Conservation (phyloP, 257 asterid species). For the Coffea eugenioides region DNA sequence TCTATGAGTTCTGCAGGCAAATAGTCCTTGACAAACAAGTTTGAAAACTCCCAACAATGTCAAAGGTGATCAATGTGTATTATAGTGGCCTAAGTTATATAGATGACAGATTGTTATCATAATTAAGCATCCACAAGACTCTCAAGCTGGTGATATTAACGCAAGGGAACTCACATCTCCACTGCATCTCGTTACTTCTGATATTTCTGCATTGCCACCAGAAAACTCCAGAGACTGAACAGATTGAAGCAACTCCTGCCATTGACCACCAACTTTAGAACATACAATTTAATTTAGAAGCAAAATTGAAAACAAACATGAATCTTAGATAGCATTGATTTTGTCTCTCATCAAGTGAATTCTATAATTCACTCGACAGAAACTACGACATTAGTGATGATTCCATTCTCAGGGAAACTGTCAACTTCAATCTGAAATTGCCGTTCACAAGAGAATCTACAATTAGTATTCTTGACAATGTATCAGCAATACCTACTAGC, state of each 20-base stretch:
- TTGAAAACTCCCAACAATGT: too few species aligned
- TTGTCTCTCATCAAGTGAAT: background rate
- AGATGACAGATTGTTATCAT: background rate
- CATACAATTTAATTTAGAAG: background rate
- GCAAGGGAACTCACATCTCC: slow-evolving; percentile 78
- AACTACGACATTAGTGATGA: background rate
- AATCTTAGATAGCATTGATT: background rate
- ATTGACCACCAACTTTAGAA: slow-evolving; percentile 18
- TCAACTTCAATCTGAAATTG: background rate
- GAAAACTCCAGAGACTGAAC: slow-evolving; percentile 62
- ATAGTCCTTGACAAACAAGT: background rate
- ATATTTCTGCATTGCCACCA: slow-evolving; percentile 72
- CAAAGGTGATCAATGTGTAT: background rate
- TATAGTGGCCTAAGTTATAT: background rate
- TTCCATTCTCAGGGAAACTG: background rate
- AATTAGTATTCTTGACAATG: background rate
- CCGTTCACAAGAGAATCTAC: background rate
- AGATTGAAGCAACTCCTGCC: slow-evolving; percentile 76
- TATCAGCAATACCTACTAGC: background rate
- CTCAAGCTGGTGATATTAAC: background rate
- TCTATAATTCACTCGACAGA: background rate
- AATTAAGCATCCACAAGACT: background rate
- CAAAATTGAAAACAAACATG: too few species aligned
- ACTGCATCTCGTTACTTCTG: slow-evolving; percentile 76
- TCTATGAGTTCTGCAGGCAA: background rate